These are phyloP conservation scores for Trypanosoma caninum DNA, from an alignment of 208 protist genomes.

Conservation along the genomic window DNA sequence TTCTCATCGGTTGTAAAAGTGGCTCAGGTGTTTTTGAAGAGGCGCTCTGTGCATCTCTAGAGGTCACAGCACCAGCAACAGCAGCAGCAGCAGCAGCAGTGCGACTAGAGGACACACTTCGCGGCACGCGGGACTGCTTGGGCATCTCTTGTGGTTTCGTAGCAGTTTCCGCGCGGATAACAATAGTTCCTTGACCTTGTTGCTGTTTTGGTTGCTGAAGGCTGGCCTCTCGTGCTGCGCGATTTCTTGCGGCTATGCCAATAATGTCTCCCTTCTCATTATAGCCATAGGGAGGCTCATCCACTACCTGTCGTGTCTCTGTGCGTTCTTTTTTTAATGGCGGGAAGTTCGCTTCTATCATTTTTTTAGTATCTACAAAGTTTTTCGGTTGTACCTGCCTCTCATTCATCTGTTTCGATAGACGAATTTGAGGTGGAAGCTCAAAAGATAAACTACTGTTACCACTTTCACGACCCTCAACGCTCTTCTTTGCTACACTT, in stretches of 20 bases:
- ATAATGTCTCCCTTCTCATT: slow-evolving; percentile 66
- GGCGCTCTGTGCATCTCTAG: neutral
- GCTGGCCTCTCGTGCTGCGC: slow-evolving; percentile 42
- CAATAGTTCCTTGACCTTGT: slow-evolving; percentile 34
- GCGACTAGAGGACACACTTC: slow-evolving; percentile 40
- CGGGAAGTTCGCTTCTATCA: slow-evolving; percentile 21
- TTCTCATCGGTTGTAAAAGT: neutral
- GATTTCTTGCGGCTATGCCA: slow-evolving; percentile 70
- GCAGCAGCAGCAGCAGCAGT: slow-evolving; percentile 3
- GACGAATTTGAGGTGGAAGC: slow-evolving; percentile 53
- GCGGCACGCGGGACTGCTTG: slow-evolving; percentile 51
- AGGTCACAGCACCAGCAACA: neutral
- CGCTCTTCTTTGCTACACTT: no score
- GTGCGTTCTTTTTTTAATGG: slow-evolving; percentile 8
- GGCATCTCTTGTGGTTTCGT: slow-evolving; percentile 51
- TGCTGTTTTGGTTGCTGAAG: neutral
- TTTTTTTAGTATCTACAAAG: slow-evolving; percentile 37
- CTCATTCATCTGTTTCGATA: slow-evolving; percentile 29
- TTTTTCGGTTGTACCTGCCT: slow-evolving; percentile 36
- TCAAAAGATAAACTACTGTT: slow-evolving; percentile 52
- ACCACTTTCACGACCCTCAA: neutral
- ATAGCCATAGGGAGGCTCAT: slow-evolving; percentile 18
- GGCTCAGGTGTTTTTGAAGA: neutral
- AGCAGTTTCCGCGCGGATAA: slow-evolving; percentile 62
- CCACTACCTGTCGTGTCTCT: neutral